These are phyloP conservation scores for Naganishia vishniacii DNA, from an alignment of 768 basidiomycete species.

Conservation along the genomic window DNA sequence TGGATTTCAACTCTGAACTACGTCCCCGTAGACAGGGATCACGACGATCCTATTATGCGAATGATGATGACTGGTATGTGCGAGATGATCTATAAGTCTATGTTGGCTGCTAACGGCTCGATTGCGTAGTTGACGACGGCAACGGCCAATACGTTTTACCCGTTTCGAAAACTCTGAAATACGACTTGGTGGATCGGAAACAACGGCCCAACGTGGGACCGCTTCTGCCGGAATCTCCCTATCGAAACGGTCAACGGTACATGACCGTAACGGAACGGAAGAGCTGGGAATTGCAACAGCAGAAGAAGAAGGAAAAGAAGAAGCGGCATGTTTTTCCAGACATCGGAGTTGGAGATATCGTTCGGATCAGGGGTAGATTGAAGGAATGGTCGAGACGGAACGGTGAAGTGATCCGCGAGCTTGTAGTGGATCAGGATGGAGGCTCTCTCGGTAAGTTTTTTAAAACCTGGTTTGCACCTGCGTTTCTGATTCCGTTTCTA, in stretches of 20 bases:
- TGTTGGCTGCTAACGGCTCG: background rate
- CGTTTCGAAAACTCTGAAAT: conserved; percentile 1
- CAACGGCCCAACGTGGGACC: background rate
- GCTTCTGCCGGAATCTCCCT: background rate
- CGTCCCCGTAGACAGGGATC: background rate
- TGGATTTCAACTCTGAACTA: conserved; percentile 20
- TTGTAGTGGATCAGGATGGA: background rate
- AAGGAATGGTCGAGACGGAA: conserved; percentile 24
- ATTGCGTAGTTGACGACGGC: conserved; percentile 14
- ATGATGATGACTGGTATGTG: conserved; percentile 13
- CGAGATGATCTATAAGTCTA: background rate
- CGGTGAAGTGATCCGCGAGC: conserved; percentile 20
- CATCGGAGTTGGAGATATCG: conserved; percentile 18
- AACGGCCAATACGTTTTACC: conserved; percentile 18
- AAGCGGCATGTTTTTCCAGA: conserved; percentile 18
- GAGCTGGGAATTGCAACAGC: background rate
- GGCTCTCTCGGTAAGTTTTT: background rate
- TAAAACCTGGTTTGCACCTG: too few species aligned
- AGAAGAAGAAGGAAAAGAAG: background rate
- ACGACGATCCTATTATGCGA: conserved; percentile 7
- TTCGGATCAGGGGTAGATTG: conserved; percentile 17
- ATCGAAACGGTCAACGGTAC: conserved; percentile 10
- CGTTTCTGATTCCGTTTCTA: background rate
- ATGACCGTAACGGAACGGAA: conserved; percentile 6
- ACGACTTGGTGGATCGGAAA: conserved; percentile 5